These are phyloP conservation scores for Teunomyces lycoperdinae DNA, from an alignment of 805 yeast species.

Conservation along the genomic window DNA sequence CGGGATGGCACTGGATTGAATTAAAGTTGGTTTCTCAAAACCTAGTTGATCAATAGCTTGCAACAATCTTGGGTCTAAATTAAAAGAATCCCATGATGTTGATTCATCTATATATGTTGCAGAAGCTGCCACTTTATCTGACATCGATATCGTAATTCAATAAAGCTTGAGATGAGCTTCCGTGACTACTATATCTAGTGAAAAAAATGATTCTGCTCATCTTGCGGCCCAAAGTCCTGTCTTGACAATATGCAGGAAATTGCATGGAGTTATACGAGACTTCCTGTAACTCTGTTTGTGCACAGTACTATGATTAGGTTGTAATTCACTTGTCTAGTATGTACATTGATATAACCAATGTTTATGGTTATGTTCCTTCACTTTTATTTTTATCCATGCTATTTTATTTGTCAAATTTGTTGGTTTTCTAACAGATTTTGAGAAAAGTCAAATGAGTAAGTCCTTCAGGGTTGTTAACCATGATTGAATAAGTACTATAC, in stretches of 20 bases:
- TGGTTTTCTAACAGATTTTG: no score
- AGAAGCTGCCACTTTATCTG: conserved; percentile 46
- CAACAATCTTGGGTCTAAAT: conserved; percentile 74
- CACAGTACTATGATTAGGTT: no score
- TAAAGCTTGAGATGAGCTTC: not conserved
- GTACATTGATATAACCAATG: no score
- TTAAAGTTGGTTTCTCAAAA: conserved; percentile 81
- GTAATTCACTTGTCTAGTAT: no score
- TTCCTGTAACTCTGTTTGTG: no score
- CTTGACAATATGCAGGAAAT: not conserved
- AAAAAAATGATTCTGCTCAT: conserved; percentile 1
- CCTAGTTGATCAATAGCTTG: conserved; percentile 84
- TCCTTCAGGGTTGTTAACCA: no score
- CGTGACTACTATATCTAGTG: not conserved
- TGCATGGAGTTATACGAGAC: no score
- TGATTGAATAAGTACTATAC: no score
- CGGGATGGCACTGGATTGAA: conserved; percentile 90
- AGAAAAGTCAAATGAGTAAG: no score
- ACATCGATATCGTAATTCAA: conserved; percentile 4
- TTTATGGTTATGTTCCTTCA: no score
- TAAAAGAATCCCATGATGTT: conserved; percentile 68
- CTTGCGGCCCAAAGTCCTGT: not conserved
- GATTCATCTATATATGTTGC: conserved; percentile 71
- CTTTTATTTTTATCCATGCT: no score
- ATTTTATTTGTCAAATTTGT: no score